Percentiles rank a stretch among this genome's conserved stretches.
phyloP scores from a whole-genome alignment of 1,139 yeast species.

The Blastobotrys proliferans region DNA sequence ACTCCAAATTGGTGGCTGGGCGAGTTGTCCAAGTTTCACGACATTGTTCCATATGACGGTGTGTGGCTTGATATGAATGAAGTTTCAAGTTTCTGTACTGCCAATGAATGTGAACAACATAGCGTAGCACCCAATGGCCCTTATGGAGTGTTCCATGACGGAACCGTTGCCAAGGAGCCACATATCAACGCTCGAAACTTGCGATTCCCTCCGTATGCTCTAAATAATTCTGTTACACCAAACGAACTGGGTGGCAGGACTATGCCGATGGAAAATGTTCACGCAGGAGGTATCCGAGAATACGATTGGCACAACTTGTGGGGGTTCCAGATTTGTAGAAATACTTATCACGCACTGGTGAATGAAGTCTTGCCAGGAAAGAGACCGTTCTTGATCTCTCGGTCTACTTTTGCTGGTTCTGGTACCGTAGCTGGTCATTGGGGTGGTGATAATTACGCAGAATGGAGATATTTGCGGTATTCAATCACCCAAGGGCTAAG shows the following conservation, averaged over 20 bases:
- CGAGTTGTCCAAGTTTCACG: slow-evolving; percentile 28
- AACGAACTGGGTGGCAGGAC: slow-evolving; percentile 34
- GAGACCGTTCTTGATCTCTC: slow-evolving; percentile 22
- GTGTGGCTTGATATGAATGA: slow-evolving; percentile 41
- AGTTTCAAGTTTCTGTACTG: slow-evolving; percentile 34
- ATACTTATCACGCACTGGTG: slow-evolving; percentile 16
- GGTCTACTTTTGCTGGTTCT: slow-evolving; percentile 23
- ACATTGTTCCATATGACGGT: slow-evolving; percentile 33
- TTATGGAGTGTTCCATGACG: slow-evolving; percentile 23
- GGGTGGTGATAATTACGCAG: slow-evolving; percentile 24
- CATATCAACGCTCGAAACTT: slow-evolving; percentile 34
- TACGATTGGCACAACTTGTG: slow-evolving; percentile 28
- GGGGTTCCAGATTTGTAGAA: slow-evolving; percentile 17
- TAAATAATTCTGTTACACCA: slow-evolving; percentile 24
- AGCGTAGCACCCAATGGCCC: slow-evolving; percentile 21
- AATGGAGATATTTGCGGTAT: slow-evolving; percentile 18
- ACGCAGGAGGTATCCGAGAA: slow-evolving; percentile 35
- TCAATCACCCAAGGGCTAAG: slow-evolving; percentile 20
- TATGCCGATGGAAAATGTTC: slow-evolving; percentile 36
- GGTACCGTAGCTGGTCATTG: slow-evolving; percentile 22
- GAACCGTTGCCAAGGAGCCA: slow-evolving; percentile 26
- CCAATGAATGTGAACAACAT: slow-evolving; percentile 29
- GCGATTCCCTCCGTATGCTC: slow-evolving; percentile 36
- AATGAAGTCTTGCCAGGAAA: slow-evolving; percentile 15
- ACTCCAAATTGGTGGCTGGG: slow-evolving; percentile 33